These are phyloP conservation scores for Apiospora koreana DNA, from an alignment of 2,329 filamentous ascomycete species.

Conservation along the genomic window DNA sequence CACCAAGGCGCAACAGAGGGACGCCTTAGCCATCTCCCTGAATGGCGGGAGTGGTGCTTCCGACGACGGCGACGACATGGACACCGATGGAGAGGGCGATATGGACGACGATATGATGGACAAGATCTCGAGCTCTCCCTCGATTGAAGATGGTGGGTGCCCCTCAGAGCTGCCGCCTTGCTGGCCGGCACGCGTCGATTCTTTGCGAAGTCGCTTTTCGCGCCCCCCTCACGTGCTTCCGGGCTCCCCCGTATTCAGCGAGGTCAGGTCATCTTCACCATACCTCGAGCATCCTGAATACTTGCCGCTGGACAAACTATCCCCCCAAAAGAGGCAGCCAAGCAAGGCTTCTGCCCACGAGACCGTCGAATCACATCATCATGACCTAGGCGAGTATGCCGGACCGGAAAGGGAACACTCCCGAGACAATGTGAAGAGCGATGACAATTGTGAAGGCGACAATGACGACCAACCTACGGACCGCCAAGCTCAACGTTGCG, in stretches of 20 bases:
- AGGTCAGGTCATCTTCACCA: conserved; percentile 43
- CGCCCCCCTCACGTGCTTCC: conserved; percentile 23
- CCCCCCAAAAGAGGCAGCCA: conserved; percentile 25
- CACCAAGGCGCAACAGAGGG: conserved; percentile 51
- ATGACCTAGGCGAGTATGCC: conserved; percentile 51
- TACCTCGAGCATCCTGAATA: conserved; percentile 41
- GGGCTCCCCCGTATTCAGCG: conserved; percentile 31
- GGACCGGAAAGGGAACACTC: conserved; percentile 23
- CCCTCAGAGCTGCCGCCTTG: conserved; percentile 38
- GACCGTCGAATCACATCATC: conserved; percentile 44
- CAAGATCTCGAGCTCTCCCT: conserved; percentile 97
- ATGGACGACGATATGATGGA: conserved; percentile 95
- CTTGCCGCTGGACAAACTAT: conserved; percentile 27
- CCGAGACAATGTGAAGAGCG: conserved; percentile 17
- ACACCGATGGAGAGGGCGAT: conserved; percentile 71
- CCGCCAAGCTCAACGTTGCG: conserved; percentile 28
- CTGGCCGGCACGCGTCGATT: conserved; percentile 48
- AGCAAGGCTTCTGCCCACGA: conserved; percentile 35
- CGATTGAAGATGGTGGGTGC: conserved; percentile 98
- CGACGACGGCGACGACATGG: conserved; percentile 67
- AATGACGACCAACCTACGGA: conserved; percentile 24
- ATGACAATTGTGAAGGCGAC: not conserved
- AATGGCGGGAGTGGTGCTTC: conserved; percentile 53
- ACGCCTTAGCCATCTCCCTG: conserved; percentile 61
- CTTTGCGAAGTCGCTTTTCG: conserved; percentile 36